phyloP scores from a whole-genome alignment of 2,329 filamentous ascomycete species.

The Ceratocystis cacaofunesta region DNA sequence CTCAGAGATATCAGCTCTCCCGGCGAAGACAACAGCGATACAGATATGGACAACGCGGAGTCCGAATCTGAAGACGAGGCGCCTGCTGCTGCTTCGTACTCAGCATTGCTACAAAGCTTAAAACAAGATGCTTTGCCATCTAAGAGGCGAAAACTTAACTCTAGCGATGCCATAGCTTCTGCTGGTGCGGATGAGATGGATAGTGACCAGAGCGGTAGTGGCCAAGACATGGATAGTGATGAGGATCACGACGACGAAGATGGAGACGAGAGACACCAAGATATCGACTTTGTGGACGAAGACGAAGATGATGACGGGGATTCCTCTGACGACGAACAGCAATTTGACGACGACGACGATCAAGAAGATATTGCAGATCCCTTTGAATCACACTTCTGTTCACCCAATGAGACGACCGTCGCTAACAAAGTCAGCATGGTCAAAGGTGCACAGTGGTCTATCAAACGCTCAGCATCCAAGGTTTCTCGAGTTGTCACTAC shows the following conservation, averaged over 20 bases:
- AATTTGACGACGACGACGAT: conserved; percentile 31
- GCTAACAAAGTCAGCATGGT: conserved; percentile 37
- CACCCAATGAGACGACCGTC: conserved; percentile 47
- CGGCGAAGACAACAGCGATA: conserved; percentile 32
- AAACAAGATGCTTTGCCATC: conserved; percentile 28
- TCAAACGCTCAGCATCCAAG: conserved; percentile 32
- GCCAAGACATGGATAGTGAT: conserved; percentile 14
- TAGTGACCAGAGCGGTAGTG: conserved; percentile 18
- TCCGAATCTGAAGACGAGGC: conserved; percentile 31
- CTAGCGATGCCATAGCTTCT: conserved; percentile 21
- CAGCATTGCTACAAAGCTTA: conserved; percentile 44
- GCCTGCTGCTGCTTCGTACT: conserved; percentile 33
- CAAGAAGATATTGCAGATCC: conserved; percentile 48
- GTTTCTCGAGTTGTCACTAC: conserved; percentile 34
- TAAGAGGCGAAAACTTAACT: conserved; percentile 44
- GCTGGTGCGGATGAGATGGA: conserved; percentile 17
- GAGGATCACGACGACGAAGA: conserved; percentile 19
- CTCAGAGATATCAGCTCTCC: conserved; percentile 20
- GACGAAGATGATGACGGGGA: conserved; percentile 31
- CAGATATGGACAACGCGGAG: conserved; percentile 23
- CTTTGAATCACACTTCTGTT: conserved; percentile 67
- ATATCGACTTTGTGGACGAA: conserved; percentile 23
- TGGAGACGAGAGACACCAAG: conserved; percentile 26
- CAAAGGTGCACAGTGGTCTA: conserved; percentile 36
- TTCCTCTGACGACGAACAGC: conserved; percentile 21